Conservation (phyloP, 202 grass and related monocot genomes). For the Zoysia matrella region DNA sequence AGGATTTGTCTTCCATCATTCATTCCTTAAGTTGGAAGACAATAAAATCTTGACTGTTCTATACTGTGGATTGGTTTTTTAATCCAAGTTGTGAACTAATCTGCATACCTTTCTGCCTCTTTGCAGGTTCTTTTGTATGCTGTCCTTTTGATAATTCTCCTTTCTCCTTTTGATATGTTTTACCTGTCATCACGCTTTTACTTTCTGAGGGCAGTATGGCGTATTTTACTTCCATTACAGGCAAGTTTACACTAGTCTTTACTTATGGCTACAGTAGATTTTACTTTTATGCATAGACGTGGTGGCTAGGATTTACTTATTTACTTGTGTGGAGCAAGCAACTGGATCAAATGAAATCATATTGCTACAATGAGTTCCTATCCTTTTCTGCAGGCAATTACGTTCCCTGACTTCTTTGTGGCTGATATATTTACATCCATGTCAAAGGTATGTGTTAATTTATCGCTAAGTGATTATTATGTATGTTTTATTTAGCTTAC, state of each 20-base stretch:
- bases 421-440: constrained; percentile 99
- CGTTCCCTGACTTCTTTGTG: constrained; percentile 98
- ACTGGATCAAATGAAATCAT: constrained; percentile 3
- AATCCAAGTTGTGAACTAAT: constrained; percentile 8
- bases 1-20: neutral
- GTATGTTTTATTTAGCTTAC: constrained; percentile 7
- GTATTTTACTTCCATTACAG: constrained; percentile 92
- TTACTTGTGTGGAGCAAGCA: constrained; percentile 9
- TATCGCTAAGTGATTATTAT: constrained; percentile 1
- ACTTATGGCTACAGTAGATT: neutral
- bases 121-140: constrained; percentile 87
- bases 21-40: neutral
- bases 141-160: constrained; percentile 71
- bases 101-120: constrained; percentile 22
- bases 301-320: neutral
- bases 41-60: constrained; percentile 17
- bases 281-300: neutral
- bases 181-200: constrained; percentile 90
- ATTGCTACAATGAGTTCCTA: constrained; percentile 29
- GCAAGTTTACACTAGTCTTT: constrained; percentile 49
- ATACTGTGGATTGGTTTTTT: neutral
- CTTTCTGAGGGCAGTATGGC: constrained; percentile 84
- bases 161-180: constrained; percentile 99
- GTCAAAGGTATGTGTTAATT: constrained; percentile 79
- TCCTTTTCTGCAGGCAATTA: constrained; percentile 72